Base-by-base conservation (phyloP, 83 land plant species). In the Diphasiastrum complanatum region DNA sequence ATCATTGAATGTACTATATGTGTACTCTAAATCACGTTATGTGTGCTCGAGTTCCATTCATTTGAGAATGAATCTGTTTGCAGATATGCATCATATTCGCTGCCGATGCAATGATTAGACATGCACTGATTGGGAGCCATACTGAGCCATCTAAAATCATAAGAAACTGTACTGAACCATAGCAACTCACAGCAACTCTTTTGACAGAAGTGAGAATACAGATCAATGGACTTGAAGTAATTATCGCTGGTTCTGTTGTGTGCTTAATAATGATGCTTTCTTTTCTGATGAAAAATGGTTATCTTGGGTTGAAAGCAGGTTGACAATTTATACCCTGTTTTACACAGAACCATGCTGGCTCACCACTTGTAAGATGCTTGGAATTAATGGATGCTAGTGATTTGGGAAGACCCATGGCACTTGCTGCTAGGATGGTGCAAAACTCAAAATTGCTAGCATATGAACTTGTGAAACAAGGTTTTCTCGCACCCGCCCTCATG, bases 341-440 rank as follows among this genome's bases (percentile, higher is more conserved):
- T 65, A 37, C 64, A 29, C 77, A 93, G 98, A 84, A 75, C 16
- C 75, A 77, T 47, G 64, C 79, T 47, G 86, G 85, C 32, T 75
- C 62, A 38, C 49, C 69, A n/a, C 51, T 93, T 50, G 75, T 93
- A 34, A 73, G 78, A 27, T 88, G 96, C 62, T 56, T 89, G 72
- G 91, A 85, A 3, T 52, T 76, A 51, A 30, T 89, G 38, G 84
- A 83, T 14, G 49, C 64, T 28, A 79, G 78, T 56, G 86, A 85
- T 67, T 18, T 75, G 14, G 82, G 77, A 53, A 77, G 73, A 37
- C 88, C 91, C 27, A 74, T 93, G 60, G 91, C 91, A 4, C 75
- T 93, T 26, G 68, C 85, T 40, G 86, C 91, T 2, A 86, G 85
- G 64, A 80, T 93, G 85, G 75, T 74, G 5, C 78, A 75, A 33